Evolutionary conservation across 306 rosid genomes (phyloP).

Genomic region (Neltuma alba): DNA sequence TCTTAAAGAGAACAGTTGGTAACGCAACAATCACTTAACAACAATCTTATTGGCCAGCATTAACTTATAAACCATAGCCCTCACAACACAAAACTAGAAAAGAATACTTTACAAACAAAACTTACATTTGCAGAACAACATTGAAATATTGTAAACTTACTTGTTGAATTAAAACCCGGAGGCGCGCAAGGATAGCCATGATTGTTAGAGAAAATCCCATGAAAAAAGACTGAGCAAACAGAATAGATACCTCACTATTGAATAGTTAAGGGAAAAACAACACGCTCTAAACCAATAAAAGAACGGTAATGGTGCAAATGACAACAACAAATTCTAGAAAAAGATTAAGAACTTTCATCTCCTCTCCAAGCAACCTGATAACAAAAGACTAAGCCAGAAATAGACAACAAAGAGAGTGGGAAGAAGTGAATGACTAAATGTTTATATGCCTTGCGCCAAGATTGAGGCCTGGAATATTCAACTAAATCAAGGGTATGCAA

Average conservation of each 20-base stretch:
- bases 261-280: slow-evolving; percentile 60
- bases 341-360: not conserved
- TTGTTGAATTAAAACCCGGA: slow-evolving; percentile 84
- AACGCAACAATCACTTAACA: not conserved
- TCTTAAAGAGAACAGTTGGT: not conserved
- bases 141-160: slow-evolving; percentile 50
- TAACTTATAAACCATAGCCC: not conserved
- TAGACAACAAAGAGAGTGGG: no score
- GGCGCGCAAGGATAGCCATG: slow-evolving; percentile 83
- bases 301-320: not conserved
- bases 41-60: not conserved
- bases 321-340: not conserved
- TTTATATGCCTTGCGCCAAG: not conserved
- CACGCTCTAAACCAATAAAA: not conserved
- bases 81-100: not conserved
- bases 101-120: not conserved
- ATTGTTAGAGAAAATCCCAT: slow-evolving; percentile 69
- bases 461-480: not conserved
- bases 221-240: slow-evolving; percentile 82
- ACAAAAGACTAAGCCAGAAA: no score
- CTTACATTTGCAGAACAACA: not conserved
- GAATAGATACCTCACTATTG: slow-evolving; percentile 67
- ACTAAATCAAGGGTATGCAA: slow-evolving; percentile 16
- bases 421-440: not conserved
- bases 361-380: no score